Evolutionary conservation across 495 filamentous ascomycete species (phyloP).

Genomic region (Neurospora sp.): DNA sequence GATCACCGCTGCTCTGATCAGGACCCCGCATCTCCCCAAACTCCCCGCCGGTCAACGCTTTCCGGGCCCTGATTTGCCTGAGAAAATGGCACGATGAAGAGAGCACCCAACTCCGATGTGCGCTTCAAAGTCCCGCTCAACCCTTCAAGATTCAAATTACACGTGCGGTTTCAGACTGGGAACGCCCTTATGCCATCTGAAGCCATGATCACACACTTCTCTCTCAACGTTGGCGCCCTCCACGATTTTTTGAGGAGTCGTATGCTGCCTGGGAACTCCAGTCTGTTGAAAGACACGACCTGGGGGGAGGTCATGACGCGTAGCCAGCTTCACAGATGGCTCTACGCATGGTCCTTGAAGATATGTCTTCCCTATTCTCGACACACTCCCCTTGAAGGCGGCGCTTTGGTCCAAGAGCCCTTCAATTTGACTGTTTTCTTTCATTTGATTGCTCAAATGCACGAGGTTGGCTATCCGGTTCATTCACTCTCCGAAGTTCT

Average conservation of each 20-base stretch:
- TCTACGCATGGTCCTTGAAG: slow-evolving; percentile 25
- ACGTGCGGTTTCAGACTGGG: slow-evolving; percentile 19
- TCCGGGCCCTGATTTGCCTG: background rate
- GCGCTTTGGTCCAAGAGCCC: slow-evolving; percentile 11
- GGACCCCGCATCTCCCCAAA: background rate
- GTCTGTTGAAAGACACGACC: background rate
- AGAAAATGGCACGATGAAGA: background rate
- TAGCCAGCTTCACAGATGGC: slow-evolving; percentile 17
- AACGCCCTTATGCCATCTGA: slow-evolving; percentile 14
- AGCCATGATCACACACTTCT: slow-evolving; percentile 12
- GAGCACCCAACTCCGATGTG: slow-evolving; percentile 8
- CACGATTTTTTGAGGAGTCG: slow-evolving; percentile 5
- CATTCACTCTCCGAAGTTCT: slow-evolving; percentile 26
- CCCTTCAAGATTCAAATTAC: background rate
- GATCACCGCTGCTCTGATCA: background rate
- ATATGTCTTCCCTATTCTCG: slow-evolving; percentile 19
- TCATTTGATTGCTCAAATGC: slow-evolving; percentile 18
- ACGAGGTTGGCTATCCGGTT: slow-evolving; percentile 22
- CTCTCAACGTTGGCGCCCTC: background rate
- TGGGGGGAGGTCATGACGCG: slow-evolving; percentile 13
- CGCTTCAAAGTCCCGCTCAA: slow-evolving; percentile 20
- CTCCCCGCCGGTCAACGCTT: background rate
- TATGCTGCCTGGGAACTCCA: slow-evolving; percentile 13
- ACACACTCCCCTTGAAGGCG: background rate
- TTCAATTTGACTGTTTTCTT: slow-evolving; percentile 22